Evolutionary conservation across 176 grass and related monocot species (phyloP).

Genomic region (Cenchrus americanus): DNA sequence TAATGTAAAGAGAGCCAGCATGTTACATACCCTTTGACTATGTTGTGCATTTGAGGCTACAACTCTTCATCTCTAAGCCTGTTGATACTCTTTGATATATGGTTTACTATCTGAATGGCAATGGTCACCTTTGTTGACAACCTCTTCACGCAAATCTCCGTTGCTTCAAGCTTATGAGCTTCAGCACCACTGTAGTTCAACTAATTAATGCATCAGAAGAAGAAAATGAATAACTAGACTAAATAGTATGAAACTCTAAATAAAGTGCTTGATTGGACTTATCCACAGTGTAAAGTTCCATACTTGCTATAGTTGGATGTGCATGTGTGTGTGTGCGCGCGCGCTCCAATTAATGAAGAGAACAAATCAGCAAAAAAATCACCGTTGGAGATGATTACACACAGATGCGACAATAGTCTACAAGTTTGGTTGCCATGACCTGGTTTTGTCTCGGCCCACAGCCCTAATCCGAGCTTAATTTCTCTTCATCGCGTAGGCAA

Average conservation of each 20-base stretch:
- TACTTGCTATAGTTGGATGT: no score
- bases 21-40: slow-evolving; percentile 68
- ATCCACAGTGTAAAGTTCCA: no score
- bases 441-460: no score
- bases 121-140: slow-evolving; percentile 61
- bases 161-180: slow-evolving; percentile 50
- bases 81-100: slow-evolving; percentile 62
- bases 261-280: neutral
- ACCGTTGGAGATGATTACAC: no score
- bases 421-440: no score
- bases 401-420: no score
- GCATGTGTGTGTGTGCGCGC: no score
- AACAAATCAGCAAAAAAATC: no score
- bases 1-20: slow-evolving; percentile 12
- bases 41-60: slow-evolving; percentile 54
- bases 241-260: neutral
- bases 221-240: neutral
- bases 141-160: slow-evolving; percentile 50
- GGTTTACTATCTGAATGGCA: slow-evolving; percentile 55
- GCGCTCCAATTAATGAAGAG: no score
- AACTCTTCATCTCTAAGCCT: slow-evolving; percentile 78
- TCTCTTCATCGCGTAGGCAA: slow-evolving; percentile 47
- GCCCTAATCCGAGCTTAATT: neutral
- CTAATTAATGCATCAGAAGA: neutral
- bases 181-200: slow-evolving; percentile 49